These are phyloP conservation scores for Flaveria ramosissima DNA, from an alignment of 129 eudicot genomes.

Conservation along the genomic window DNA sequence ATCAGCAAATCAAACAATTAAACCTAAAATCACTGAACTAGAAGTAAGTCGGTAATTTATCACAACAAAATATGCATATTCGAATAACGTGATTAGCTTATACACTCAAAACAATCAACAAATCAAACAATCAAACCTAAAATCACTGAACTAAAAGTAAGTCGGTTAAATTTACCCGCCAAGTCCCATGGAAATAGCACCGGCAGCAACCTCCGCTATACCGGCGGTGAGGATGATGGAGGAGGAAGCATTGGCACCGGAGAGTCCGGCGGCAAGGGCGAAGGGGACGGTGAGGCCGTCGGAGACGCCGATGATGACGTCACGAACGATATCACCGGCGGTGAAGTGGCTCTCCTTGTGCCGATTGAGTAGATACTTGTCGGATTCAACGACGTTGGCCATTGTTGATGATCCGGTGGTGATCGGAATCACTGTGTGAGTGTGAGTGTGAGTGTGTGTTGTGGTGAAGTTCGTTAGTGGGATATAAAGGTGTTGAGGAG, in stretches of 20 bases:
- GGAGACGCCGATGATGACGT: slow-evolving; percentile 91
- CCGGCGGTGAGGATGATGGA: slow-evolving; percentile 93
- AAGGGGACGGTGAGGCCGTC: slow-evolving; percentile 97
- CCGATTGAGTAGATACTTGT: slow-evolving; percentile 46
- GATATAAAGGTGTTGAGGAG: slow-evolving; percentile 15
- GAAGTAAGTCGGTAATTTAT: not conserved
- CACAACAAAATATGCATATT: too few relatives aligned
- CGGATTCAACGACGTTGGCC: slow-evolving; percentile 39
- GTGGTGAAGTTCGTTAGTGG: slow-evolving; percentile 19
- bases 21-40: not conserved
- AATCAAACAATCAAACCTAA: too few relatives aligned
- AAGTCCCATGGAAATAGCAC: slow-evolving; percentile 98
- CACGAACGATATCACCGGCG: slow-evolving; percentile 93
- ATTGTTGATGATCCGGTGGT: slow-evolving; percentile 7
- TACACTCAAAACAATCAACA: too few relatives aligned
- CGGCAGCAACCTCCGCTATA: slow-evolving; percentile 95
- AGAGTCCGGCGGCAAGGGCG: slow-evolving; percentile 93
- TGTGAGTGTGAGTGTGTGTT: slow-evolving; percentile 4
- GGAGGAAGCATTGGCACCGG: slow-evolving; percentile 93
- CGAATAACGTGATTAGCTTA: too few relatives aligned
- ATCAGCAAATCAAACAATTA: not conserved
- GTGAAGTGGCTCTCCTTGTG: slow-evolving; percentile 94
- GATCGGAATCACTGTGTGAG: slow-evolving; percentile 1
- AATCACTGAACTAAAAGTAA: not conserved
- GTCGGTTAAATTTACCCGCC: slow-evolving; percentile 65